These are phyloP conservation scores for Daphne laureola DNA, from an alignment of 441 rosid genomes.

Conservation along the genomic window DNA sequence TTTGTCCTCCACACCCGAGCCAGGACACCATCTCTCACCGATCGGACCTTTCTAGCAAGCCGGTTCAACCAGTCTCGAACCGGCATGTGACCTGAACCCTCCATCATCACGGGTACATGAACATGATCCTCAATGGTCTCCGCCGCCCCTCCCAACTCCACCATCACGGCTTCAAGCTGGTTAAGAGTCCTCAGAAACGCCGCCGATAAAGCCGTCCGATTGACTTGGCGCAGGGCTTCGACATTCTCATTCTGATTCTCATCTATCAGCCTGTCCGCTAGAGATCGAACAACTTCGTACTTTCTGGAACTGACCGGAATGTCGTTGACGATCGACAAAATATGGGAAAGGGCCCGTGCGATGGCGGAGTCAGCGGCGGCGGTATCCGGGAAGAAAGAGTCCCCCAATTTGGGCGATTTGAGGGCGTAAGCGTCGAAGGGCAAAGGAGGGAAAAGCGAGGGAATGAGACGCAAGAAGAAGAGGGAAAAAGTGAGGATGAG, in stretches of 20 bases:
- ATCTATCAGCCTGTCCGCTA: conserved; percentile 65
- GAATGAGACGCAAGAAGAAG: conserved; percentile 54
- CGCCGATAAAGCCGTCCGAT: conserved; percentile 45
- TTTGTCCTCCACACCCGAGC: conserved; percentile 23
- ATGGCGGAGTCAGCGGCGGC: conserved; percentile 39
- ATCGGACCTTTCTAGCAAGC: conserved; percentile 33
- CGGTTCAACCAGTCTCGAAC: conserved; percentile 30
- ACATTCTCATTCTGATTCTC: conserved; percentile 50
- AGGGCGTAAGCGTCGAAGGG: neutral
- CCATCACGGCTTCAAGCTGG: conserved; percentile 46
- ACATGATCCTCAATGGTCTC: conserved; percentile 8
- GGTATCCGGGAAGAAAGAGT: conserved; percentile 8
- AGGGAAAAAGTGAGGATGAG: conserved; percentile 38
- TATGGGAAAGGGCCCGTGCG: conserved; percentile 62
- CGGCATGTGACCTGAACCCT: conserved; percentile 12
- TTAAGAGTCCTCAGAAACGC: conserved; percentile 55
- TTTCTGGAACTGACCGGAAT: conserved; percentile 75
- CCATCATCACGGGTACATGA: neutral
- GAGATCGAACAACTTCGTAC: conserved; percentile 56
- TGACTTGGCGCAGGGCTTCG: conserved; percentile 39
- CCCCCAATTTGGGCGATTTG: conserved; percentile 13
- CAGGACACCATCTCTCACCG: conserved; percentile 31
- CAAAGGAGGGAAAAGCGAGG: conserved; percentile 24
- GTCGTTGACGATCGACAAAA: conserved; percentile 41
- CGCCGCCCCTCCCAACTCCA: conserved; percentile 23